Base-by-base conservation (phyloP, 257 asterid species). In the Salvia rosmarinus region DNA sequence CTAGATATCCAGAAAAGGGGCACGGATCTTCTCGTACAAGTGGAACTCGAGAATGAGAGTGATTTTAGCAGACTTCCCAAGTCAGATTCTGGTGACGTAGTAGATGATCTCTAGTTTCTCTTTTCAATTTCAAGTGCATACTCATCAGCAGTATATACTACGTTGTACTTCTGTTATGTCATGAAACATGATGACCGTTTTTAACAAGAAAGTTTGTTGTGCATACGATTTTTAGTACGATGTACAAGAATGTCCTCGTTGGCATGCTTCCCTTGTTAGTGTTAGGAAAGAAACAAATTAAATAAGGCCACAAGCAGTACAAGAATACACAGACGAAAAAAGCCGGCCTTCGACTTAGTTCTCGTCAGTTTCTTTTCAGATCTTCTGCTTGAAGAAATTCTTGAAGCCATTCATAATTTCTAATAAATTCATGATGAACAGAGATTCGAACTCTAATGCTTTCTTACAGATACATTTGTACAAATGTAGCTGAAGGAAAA, bases 1-100 rank as follows among this genome's bases (percentile, higher is more conserved):
- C 72, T 82, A 10, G 84, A 79, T 71, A 83, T 80, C 82, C 87
- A 84, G 69, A 80, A 62, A 19, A 82, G 72, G 69, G 82, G 76
- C 71, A 87, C 79, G 44, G 86, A 82, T 68, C 82, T 82, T 21
- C 72, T 70, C 13, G 60, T 74, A 19, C 50, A 62, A 47, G 69
- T 74, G 52, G 74, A 77, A 68, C 66, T 78, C 32, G 75, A 74
- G 77, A 70, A 64, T 14, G 85, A 76, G 83, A 71, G 8, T 58
- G 72, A 55, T 2, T 25, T 64, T 34, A 16, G 66, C 63, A 40
- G 65, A 49, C 52, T 64, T 28, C 75, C 75, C 51, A 74, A 74
- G 76, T 77, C 81, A 63, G 75, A 71, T 30, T 69, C 72, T 49
- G 40, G 65, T 34, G 78, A 68, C 28, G 57, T 56, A 64, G 49